These are phyloP conservation scores for Haplosporangium sp. DNA, from an alignment of 371 early-diverging fungal species.

Conservation along the genomic window DNA sequence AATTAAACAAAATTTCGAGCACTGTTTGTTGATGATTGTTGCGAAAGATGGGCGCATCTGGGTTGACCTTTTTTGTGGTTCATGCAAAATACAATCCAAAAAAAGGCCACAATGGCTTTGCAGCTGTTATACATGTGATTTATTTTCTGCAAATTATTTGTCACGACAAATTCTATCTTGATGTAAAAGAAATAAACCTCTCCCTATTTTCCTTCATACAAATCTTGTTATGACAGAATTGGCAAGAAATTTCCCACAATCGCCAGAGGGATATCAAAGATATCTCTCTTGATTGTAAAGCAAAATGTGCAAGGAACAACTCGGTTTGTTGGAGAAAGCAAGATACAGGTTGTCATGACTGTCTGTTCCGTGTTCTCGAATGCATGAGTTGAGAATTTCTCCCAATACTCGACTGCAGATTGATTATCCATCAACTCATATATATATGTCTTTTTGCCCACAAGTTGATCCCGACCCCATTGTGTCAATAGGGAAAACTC, in stretches of 20 bases:
- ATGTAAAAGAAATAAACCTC: slow-evolving; percentile 6
- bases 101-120: neutral
- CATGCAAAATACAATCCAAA: too few relatives aligned
- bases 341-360: slow-evolving; percentile 76
- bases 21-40: too few relatives aligned
- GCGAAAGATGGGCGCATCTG: too few relatives aligned
- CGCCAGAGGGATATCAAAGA: slow-evolving; percentile 58
- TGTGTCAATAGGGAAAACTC: slow-evolving; percentile 91
- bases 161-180: too few relatives aligned
- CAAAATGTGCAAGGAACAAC: slow-evolving; percentile 83
- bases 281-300: too few relatives aligned
- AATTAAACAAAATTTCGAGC: too few relatives aligned
- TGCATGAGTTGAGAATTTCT: slow-evolving; percentile 88
- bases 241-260: slow-evolving; percentile 75
- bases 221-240: slow-evolving; percentile 28
- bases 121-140: slow-evolving; percentile 2
- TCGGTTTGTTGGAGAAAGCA: slow-evolving; percentile 72
- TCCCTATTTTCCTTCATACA: neutral
- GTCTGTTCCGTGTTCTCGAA: slow-evolving; percentile 90
- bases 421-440: slow-evolving; percentile 88
- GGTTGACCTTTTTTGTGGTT: too few relatives aligned
- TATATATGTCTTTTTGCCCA: slow-evolving; percentile 35
- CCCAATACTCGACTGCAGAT: slow-evolving; percentile 90
- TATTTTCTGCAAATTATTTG: neutral
- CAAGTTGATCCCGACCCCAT: slow-evolving; percentile 83